Base-by-base conservation (phyloP, 225 moss, liverwort and hornwort genomes). In the Marchantia paleacea region DNA sequence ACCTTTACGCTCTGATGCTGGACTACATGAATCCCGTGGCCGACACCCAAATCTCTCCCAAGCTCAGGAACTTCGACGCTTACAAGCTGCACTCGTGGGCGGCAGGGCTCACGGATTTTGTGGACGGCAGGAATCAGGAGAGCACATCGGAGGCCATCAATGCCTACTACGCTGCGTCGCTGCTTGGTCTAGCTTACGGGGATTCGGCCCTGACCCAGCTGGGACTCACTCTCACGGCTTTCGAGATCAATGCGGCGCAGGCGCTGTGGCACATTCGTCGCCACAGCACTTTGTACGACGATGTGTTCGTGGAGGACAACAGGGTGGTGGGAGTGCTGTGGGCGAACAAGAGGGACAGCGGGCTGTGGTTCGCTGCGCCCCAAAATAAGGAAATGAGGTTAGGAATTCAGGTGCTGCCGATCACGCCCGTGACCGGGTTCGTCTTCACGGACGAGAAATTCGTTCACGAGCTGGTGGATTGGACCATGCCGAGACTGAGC, bases 91-190 rank as follows among this genome's bases (percentile, higher is more conserved):
- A 93, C 66, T 93, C 93, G 7, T 93, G 93, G 93, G 93, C 93
- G 19, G 88, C 91, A n/a, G 93, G 93, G 10, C 76, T 93, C 18
- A 89, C 90, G 0, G 91, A 93, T 57, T 93, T 91, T 8, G 83
- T 83, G 0, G 93, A 93, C 68, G 93, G 93, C 2, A 90, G 93
- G 79, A 93, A 93, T 84, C 93, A 93, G 79, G 93, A 93, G 75
- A 91, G 91, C 4, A 91, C 93, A 4, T 89, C 91, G 26, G 93
- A 93, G 81, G 91, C 93, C 9, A 86, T 93, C 7, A 78, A 91
- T 68, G 91, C 91, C 0, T 93, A 93, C 49, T 93, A 93, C 69
- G 91, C 93, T 7, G 93, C 90, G 20, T 87, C 87, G 49, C 90
- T 93, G 22, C 82, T 88, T 28, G 93, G 90, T 52, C 61, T 90